Evolutionary conservation across 2,329 filamentous ascomycete genomes (phyloP), one percentile per base, ranked within the genome.

Genomic region (Colletotrichum lentis): DNA sequence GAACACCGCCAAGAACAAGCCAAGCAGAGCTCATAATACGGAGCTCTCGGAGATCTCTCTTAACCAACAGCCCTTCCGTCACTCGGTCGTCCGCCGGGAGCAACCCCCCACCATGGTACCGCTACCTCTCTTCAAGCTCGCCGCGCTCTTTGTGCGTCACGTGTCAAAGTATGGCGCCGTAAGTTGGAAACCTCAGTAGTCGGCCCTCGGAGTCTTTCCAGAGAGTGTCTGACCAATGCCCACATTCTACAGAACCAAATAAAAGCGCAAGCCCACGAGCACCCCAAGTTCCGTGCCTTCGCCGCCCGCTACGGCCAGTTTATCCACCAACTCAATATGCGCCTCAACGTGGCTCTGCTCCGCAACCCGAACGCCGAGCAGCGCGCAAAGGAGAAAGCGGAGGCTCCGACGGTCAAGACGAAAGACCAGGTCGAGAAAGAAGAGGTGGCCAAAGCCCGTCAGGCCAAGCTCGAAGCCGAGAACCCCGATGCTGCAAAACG

Each of bases 161-260:
- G 79, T 90, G 61, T 90, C 88, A 64, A 90, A 90, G 79, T 90
- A 90, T 82, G 88, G 88, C 74, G 88, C 88, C 63, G 88, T 90
- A 85, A 72, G 87, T 79, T 54, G 55, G n/a, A 18, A 50, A n/a
- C 12, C 49, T 60, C 31, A 22, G 1, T 24, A 22, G 1, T 24
- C 27, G 16, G 5, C 44, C 35, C 11, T n/a, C 10, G 18, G 27
- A 18, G 49, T 18, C 27, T 11, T 53, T 20, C 8, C 14, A 31
- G 31, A 18, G 20, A 20, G 31, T 6, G 14, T 53, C 50, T 53
- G 14, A 53, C 50, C 50, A 11, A 11, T 12, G 31, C 14, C 43
- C 12, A 11, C 43, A 12, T 10, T 20, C 18, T 20, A n/a, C 70
- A 90, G 88, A 90, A 90, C 75, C 87, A 81, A 71, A 90, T 90